Conservation (phyloP, 1,139 yeast species). For the Saccharomyces uvarum region DNA sequence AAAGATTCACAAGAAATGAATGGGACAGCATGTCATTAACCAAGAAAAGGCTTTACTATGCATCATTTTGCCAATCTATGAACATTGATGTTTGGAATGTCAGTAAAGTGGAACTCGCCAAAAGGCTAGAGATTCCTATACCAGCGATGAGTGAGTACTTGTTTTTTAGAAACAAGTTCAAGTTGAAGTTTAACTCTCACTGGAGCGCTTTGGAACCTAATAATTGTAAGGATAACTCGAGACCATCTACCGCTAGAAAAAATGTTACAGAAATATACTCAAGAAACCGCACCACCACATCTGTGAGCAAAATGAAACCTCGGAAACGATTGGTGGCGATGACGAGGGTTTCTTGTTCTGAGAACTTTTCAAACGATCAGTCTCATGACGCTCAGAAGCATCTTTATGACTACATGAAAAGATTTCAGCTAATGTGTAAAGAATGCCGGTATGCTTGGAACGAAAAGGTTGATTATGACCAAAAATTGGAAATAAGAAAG, state of each 20-base stretch:
- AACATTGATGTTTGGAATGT: slow-evolving; percentile 10
- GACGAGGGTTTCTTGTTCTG: neutral
- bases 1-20: slow-evolving; percentile 15
- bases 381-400: neutral
- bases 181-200: slow-evolving; percentile 12
- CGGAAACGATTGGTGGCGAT: neutral
- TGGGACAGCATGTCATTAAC: slow-evolving; percentile 21
- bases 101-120: slow-evolving; percentile 18
- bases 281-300: neutral
- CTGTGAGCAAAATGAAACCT: neutral
- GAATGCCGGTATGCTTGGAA: slow-evolving; percentile 22
- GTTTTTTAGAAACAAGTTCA: slow-evolving; percentile 20
- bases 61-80: slow-evolving; percentile 18
- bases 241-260: neutral
- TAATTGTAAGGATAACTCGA: neutral
- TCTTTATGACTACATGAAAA: slow-evolving; percentile 7
- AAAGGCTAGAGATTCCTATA: slow-evolving; percentile 16
- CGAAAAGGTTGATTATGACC: slow-evolving; percentile 14
- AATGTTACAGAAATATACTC: neutral
- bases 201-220: slow-evolving; percentile 6
- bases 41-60: slow-evolving; percentile 19
- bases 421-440: slow-evolving; percentile 22
- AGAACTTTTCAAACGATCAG: neutral
- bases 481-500: slow-evolving; percentile 11
- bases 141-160: slow-evolving; percentile 23